A percentile compares a stretch with the other conserved stretches of the same genome.
These are phyloP conservation scores for Theobroma grandiflorum DNA, from an alignment of 441 rosid genomes.

Conservation along the genomic window DNA sequence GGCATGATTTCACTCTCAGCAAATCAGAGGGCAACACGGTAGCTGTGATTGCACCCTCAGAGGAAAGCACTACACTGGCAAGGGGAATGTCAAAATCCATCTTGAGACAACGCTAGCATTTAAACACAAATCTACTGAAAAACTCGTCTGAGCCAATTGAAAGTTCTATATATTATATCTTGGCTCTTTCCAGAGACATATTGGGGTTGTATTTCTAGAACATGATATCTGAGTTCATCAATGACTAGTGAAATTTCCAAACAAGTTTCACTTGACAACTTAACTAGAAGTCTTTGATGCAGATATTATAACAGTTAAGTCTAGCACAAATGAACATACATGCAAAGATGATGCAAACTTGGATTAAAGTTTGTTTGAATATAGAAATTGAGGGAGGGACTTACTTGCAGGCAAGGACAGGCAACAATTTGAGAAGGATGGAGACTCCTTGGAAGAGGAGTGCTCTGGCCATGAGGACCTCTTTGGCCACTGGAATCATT, in stretches of 20 bases:
- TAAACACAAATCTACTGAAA: background rate
- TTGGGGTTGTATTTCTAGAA: background rate
- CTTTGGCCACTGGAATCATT: constrained; percentile 70
- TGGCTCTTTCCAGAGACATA: background rate
- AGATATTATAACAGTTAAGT: background rate
- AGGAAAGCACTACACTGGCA: background rate
- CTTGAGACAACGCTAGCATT: background rate
- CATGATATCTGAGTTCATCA: background rate
- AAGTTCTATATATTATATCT: background rate
- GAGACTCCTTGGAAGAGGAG: constrained; percentile 63
- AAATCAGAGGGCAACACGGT: background rate
- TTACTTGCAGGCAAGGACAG: constrained; percentile 82
- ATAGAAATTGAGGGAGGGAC: constrained; percentile 19
- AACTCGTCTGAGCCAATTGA: background rate
- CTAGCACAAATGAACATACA: background rate
- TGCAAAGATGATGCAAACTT: background rate
- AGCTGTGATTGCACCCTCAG: background rate
- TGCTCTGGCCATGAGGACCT: constrained; percentile 63
- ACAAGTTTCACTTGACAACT: background rate
- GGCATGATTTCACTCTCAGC: background rate
- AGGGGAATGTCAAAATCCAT: background rate
- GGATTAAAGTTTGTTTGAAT: background rate
- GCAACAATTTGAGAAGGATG: constrained; percentile 58
- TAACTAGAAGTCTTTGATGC: background rate
- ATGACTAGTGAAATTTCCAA: background rate